A percentile compares a stretch with the other conserved stretches of the same genome.
Conservation (phyloP, 192 early-diverging fungal genomes). For the Chytriomyces confervae region DNA sequence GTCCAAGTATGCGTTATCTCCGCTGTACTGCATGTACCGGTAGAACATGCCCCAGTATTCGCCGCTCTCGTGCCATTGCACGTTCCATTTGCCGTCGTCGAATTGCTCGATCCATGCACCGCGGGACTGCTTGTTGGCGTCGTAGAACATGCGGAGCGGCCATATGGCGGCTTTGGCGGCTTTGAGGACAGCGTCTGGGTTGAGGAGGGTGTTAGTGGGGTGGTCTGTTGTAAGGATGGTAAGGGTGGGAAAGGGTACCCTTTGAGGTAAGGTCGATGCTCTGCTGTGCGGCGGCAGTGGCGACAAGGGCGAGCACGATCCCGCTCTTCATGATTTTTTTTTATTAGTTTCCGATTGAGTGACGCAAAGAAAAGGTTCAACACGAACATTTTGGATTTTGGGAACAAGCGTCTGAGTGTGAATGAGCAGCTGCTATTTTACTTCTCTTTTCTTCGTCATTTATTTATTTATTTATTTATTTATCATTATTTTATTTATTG, state of each 20-base stretch:
- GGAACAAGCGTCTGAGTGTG: no score
- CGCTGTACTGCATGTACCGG: slow-evolving; percentile 9
- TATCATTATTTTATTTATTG: no score
- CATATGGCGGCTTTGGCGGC: slow-evolving; percentile 6
- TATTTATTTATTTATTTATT: no score
- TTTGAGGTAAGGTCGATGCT: not conserved
- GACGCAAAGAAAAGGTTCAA: no score
- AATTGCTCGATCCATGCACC: slow-evolving; percentile 16
- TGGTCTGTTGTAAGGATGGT: no score
- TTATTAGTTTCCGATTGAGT: no score
- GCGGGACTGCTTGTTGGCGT: not conserved
- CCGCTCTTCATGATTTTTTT: no score
- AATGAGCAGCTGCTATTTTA: no score
- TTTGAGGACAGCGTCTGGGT: slow-evolving; percentile 7
- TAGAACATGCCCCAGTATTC: slow-evolving; percentile 23
- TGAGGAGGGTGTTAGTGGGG: no score
- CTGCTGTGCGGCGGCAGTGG: not conserved
- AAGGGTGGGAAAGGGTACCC: not conserved
- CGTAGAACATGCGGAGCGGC: not conserved
- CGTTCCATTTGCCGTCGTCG: not conserved
- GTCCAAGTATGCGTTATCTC: slow-evolving; percentile 18
- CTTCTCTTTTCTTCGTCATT: no score
- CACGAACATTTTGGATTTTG: no score
- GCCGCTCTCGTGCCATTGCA: slow-evolving; percentile 36
- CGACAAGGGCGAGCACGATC: no score